Conservation (phyloP, 2,329 filamentous ascomycete genomes). For the Claviceps arundinis region DNA sequence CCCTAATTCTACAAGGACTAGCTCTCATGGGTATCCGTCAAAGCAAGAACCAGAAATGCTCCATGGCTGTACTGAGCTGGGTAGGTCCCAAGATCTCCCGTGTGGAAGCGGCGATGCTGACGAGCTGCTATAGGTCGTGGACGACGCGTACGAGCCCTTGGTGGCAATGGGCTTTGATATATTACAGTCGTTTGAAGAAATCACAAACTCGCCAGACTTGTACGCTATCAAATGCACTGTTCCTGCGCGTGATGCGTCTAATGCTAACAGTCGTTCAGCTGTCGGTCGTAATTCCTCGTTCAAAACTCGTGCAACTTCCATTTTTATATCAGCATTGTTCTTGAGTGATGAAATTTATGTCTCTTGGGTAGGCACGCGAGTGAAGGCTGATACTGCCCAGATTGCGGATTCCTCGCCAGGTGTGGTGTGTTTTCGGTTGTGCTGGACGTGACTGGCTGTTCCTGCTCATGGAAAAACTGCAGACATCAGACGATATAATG, state of each 20-base stretch:
- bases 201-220: slow-evolving; percentile 49
- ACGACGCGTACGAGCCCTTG: slow-evolving; percentile 61
- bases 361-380: background rate
- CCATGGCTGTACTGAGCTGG: slow-evolving; percentile 65
- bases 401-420: background rate
- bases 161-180: slow-evolving; percentile 69
- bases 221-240: slow-evolving; percentile 17
- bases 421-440: no score
- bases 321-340: background rate
- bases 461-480: background rate
- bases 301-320: background rate
- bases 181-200: slow-evolving; percentile 69
- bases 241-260: background rate
- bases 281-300: background rate
- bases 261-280: background rate
- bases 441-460: background rate
- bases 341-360: background rate
- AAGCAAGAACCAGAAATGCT: slow-evolving; percentile 64
- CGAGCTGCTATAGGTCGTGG: slow-evolving; percentile 39
- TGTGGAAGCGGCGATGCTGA: slow-evolving; percentile 6
- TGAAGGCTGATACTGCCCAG: background rate
- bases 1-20: slow-evolving; percentile 60
- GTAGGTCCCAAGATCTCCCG: slow-evolving; percentile 35
- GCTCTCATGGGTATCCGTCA: slow-evolving; percentile 71
- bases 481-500: background rate